phyloP scores from a whole-genome alignment of 345 rosid genomes.

The Mangifera indica region DNA sequence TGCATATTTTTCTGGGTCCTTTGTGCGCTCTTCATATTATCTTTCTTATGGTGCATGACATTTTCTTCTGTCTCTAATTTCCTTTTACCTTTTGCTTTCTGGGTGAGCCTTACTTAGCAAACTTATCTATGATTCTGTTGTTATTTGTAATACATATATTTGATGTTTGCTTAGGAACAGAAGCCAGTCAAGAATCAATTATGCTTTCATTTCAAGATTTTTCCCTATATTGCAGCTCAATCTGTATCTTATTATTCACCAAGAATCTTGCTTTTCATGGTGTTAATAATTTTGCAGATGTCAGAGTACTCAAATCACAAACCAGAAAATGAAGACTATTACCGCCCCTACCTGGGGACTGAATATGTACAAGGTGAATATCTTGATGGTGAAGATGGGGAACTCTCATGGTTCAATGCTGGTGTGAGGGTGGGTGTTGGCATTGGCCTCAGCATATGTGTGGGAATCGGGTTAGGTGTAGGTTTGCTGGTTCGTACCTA shows the following conservation, averaged over 20 bases:
- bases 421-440: slow-evolving; percentile 98
- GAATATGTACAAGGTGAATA: slow-evolving; percentile 43
- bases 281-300: slow-evolving; percentile 31
- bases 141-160: not conserved
- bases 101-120: not conserved
- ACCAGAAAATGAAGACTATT: slow-evolving; percentile 43
- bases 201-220: not conserved
- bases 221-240: not conserved
- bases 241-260: not conserved
- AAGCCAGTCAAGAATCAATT: not conserved
- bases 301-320: slow-evolving; percentile 40
- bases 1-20: not conserved
- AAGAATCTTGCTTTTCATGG: slow-evolving; percentile 17
- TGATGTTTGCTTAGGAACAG: not conserved
- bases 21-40: not conserved
- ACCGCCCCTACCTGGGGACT: slow-evolving; percentile 36
- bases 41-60: not conserved
- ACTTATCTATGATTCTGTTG: not conserved
- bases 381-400: slow-evolving; percentile 69
- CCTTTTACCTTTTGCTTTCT: not conserved
- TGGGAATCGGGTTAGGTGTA: slow-evolving; percentile 80
- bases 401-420: slow-evolving; percentile 86
- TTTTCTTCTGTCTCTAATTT: not conserved
- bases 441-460: slow-evolving; percentile 78
- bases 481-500: slow-evolving; percentile 78